Evolutionary conservation across 2,329 filamentous ascomycete genomes (phyloP).

Genomic region (Torrubiella hemipterigena): DNA sequence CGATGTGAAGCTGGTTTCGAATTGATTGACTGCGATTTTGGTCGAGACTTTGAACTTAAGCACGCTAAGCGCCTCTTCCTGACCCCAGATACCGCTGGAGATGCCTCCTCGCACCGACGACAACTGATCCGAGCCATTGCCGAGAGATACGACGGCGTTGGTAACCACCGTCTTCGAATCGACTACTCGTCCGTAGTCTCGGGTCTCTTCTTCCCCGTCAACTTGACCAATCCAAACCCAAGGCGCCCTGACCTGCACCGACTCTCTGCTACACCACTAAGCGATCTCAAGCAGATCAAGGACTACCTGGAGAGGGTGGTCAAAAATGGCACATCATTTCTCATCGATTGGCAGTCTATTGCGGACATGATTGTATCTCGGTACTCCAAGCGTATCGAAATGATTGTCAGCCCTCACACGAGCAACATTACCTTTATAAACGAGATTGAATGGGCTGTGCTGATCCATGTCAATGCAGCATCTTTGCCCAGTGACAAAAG

Average conservation of each 20-base stretch:
- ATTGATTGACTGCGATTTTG: constrained; percentile 55
- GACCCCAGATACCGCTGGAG: constrained; percentile 8
- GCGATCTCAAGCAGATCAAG: constrained; percentile 23
- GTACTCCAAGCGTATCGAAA: constrained; percentile 42
- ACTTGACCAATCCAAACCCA: constrained; percentile 29
- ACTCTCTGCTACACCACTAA: constrained; percentile 14
- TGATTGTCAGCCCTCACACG: constrained; percentile 19
- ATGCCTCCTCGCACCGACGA: constrained; percentile 17
- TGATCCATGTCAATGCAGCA: constrained; percentile 30
- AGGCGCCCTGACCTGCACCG: constrained; percentile 20
- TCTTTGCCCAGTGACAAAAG: constrained; percentile 14
- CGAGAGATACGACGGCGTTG: constrained; percentile 33
- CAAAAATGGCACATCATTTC: constrained; percentile 14
- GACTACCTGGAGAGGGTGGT: constrained; percentile 32
- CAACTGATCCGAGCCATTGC: constrained; percentile 28
- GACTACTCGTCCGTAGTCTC: constrained; percentile 41
- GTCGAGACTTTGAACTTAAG: constrained; percentile 24
- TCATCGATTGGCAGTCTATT: constrained; percentile 52
- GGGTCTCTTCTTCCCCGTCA: constrained; percentile 37
- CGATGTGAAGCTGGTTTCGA: constrained; percentile 62
- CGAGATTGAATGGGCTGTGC: constrained; percentile 25
- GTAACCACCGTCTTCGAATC: constrained; percentile 24
- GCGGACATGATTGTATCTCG: constrained; percentile 54
- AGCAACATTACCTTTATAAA: constrained; percentile 17
- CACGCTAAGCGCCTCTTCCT: constrained; percentile 16